Evolutionary conservation across 176 grass and related monocot genomes (phyloP), one percentile per base, ranked within the genome.

Genomic region (Zea mays): DNA sequence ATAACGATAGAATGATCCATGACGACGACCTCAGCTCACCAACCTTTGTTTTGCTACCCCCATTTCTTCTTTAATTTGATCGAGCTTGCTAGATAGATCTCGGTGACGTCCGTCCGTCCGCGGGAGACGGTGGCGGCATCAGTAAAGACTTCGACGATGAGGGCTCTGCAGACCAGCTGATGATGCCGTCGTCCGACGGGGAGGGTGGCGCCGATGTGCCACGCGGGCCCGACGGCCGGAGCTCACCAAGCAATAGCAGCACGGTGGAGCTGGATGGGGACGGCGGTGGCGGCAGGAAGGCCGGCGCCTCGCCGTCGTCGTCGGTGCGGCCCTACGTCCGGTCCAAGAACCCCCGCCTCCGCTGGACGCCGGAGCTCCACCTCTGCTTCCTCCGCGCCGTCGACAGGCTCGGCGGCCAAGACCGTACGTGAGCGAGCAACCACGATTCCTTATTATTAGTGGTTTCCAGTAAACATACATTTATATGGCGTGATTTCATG

Each of bases 321-420:
- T 69, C 82, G 6, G 87, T 88, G 59, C 81, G 91, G 1, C 85
- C 85, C 34, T 93, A 93, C 33, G 75, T 90, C 16, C 74, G 91
- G 6, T 93, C 91, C 46, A 93, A 93, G 79, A 93, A 90, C 62
- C 91, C 91, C 13, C 88, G 87, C 75, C 85, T 93, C 68, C 91
- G 91, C 38, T 93, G 91, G 91, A 93, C 91, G 54, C 85, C 91
- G 5, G 87, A 88, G 46, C 88, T 93, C 20, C 91, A 93, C 44
- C 85, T 83, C 62, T 77, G 82, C 82, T 93, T 93, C 79, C 67
- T 85, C 52, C 85, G 79, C 11, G 82, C 91, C 71, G 85, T 93
- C 67, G 66, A 93, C 10, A 85, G 87, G 60, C 87, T 93, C 15
- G 91, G 91, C 13, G 91, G 87, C 66, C 88, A 90, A 85, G 87